These are phyloP conservation scores for Termitomyces sp. DNA, from an alignment of 768 basidiomycete species.

Conservation along the genomic window DNA sequence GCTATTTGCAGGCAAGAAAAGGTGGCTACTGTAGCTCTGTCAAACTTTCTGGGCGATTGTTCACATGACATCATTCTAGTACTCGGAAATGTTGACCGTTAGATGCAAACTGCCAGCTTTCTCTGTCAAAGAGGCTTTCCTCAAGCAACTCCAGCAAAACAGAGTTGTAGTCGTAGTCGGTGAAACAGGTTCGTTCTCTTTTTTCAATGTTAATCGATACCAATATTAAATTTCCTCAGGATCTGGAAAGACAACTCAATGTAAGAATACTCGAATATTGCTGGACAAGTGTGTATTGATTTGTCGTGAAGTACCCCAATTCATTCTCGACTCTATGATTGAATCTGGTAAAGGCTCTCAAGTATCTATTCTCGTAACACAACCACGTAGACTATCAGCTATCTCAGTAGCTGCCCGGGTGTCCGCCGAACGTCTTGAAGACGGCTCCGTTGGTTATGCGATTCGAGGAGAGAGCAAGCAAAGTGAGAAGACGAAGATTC, in stretches of 20 bases:
- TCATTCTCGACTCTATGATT: constrained; percentile 84
- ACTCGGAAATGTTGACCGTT: constrained; percentile 49
- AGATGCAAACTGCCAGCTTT: constrained; percentile 78
- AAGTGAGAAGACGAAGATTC: constrained; percentile 61
- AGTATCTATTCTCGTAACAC: constrained; percentile 81
- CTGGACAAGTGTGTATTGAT: constrained; percentile 1
- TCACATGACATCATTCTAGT: constrained; percentile 28
- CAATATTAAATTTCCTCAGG: constrained; percentile 35
- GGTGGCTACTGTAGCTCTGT: constrained; percentile 20
- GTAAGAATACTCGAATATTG: constrained; percentile 34
- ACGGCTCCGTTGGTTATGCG: constrained; percentile 82
- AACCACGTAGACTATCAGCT: constrained; percentile 86
- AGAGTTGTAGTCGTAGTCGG: constrained; percentile 84
- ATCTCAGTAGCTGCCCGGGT: constrained; percentile 88
- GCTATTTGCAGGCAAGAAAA: constrained; percentile 35
- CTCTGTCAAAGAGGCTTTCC: constrained; percentile 58
- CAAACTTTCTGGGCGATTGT: background rate
- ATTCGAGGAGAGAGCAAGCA: constrained; percentile 85
- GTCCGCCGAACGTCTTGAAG: constrained; percentile 72
- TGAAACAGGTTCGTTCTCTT: constrained; percentile 61
- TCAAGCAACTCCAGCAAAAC: constrained; percentile 51
- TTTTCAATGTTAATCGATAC: background rate
- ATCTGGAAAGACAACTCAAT: constrained; percentile 89
- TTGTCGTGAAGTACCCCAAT: constrained; percentile 63
- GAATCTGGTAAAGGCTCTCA: constrained; percentile 52